Evolutionary conservation across 805 yeast species (phyloP).

Genomic region (Spathaspora sp.): DNA sequence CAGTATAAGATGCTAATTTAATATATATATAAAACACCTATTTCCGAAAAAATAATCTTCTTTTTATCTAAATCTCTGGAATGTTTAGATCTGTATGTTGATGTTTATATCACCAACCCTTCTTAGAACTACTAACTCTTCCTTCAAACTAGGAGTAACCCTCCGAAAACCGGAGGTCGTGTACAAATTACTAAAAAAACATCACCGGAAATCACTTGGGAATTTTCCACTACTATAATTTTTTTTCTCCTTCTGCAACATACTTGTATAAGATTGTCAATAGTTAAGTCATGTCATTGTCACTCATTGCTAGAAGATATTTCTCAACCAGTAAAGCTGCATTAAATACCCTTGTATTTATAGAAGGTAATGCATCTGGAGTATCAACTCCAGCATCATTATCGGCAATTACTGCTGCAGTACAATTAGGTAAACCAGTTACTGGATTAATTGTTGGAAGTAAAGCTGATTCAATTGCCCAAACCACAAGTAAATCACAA

Average conservation of each 20-base stretch:
- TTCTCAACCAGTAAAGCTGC: constrained; percentile 37
- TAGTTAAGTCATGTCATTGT: constrained; percentile 1
- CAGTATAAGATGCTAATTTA: no score
- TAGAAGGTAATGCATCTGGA: constrained; percentile 61
- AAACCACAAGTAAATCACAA: constrained; percentile 48
- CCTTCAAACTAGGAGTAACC: no score
- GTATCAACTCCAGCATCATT: constrained; percentile 57
- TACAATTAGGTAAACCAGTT: constrained; percentile 68
- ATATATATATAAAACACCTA: no score
- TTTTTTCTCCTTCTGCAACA: background rate
- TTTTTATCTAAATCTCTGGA: no score
- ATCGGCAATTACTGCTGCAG: constrained; percentile 75
- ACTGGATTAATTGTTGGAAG: constrained; percentile 76
- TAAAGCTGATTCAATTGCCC: constrained; percentile 45
- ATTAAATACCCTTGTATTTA: constrained; percentile 62
- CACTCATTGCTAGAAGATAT: constrained; percentile 31
- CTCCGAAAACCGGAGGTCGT: constrained; percentile 5
- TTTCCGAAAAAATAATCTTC: no score
- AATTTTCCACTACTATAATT: background rate
- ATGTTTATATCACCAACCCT: no score
- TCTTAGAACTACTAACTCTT: no score
- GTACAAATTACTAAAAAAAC: background rate
- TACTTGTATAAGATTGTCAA: background rate
- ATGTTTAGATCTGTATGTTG: background rate
- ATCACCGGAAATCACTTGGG: background rate